phyloP scores from a whole-genome alignment of 2,329 filamentous ascomycete genomes.

The Aspergillus niger region DNA sequence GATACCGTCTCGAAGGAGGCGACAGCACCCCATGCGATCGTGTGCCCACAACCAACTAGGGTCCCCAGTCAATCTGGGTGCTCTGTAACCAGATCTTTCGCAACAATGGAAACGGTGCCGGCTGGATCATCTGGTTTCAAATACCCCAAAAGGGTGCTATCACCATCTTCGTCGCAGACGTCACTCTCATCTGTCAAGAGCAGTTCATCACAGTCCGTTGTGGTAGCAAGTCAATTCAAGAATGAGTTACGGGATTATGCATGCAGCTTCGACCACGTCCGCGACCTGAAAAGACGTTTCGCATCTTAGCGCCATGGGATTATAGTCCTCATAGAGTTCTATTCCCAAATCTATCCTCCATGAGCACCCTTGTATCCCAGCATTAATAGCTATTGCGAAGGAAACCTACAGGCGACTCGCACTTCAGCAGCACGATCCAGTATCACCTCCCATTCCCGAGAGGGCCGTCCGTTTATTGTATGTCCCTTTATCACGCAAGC shows the following conservation, averaged over 20 bases:
- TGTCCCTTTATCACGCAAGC: neutral
- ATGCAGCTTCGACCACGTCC: slow-evolving; percentile 82
- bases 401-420: neutral
- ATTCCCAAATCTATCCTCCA: neutral
- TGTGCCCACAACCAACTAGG: neutral
- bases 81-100: slow-evolving; percentile 19
- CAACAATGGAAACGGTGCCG: slow-evolving; percentile 21
- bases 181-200: slow-evolving; percentile 80
- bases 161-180: slow-evolving; percentile 75
- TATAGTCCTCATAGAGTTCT: neutral
- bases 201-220: slow-evolving; percentile 52
- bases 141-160: slow-evolving; percentile 27
- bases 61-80: slow-evolving; percentile 44
- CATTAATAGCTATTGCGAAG: neutral
- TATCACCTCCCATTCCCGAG: too few species aligned
- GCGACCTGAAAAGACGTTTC: slow-evolving; percentile 50
- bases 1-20: slow-evolving; percentile 55
- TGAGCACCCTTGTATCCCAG: neutral
- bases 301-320: slow-evolving; percentile 25
- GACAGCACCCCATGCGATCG: neutral
- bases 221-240: slow-evolving; percentile 72
- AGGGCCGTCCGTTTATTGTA: neutral
- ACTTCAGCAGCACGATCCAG: neutral
- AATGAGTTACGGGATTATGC: slow-evolving; percentile 83
- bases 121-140: slow-evolving; percentile 21